Conservation (phyloP, 352 stramenopile genomes). For the Phytophthora ohioensis region DNA sequence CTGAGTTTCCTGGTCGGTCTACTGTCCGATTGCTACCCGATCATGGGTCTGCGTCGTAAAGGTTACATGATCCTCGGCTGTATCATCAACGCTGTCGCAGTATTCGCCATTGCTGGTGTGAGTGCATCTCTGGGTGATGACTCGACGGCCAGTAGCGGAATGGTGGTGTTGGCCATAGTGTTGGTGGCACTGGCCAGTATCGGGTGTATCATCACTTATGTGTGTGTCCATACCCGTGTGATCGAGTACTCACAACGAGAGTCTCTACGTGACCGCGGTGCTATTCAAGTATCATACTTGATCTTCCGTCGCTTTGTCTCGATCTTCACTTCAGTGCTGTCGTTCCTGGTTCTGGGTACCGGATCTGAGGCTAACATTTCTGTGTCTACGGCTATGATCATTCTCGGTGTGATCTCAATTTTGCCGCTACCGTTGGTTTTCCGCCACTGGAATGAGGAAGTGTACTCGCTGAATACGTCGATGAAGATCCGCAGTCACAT, state of each 20-base stretch:
- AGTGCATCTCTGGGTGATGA: constrained; percentile 51
- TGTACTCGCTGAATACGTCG: constrained; percentile 66
- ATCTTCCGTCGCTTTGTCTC: constrained; percentile 69
- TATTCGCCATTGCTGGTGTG: constrained; percentile 64
- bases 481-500: constrained; percentile 71
- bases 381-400: constrained; percentile 51
- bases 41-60: constrained; percentile 91
- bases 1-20: constrained; percentile 92
- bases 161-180: constrained; percentile 51
- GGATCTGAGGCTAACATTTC: constrained; percentile 46
- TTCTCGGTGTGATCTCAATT: constrained; percentile 66
- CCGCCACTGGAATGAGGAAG: constrained; percentile 69
- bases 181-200: constrained; percentile 59
- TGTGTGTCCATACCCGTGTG: constrained; percentile 69
- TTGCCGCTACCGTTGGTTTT: constrained; percentile 60
- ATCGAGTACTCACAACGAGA: constrained; percentile 75
- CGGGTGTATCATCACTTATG: constrained; percentile 73
- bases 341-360: constrained; percentile 55
- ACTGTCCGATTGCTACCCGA: constrained; percentile 91
- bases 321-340: constrained; percentile 61
- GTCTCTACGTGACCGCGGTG: constrained; percentile 61
- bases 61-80: constrained; percentile 92
- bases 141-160: constrained; percentile 34
- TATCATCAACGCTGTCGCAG: constrained; percentile 64
- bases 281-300: constrained; percentile 67